phyloP scores from a whole-genome alignment of 495 filamentous ascomycete genomes.

The Neurospora sp. region DNA sequence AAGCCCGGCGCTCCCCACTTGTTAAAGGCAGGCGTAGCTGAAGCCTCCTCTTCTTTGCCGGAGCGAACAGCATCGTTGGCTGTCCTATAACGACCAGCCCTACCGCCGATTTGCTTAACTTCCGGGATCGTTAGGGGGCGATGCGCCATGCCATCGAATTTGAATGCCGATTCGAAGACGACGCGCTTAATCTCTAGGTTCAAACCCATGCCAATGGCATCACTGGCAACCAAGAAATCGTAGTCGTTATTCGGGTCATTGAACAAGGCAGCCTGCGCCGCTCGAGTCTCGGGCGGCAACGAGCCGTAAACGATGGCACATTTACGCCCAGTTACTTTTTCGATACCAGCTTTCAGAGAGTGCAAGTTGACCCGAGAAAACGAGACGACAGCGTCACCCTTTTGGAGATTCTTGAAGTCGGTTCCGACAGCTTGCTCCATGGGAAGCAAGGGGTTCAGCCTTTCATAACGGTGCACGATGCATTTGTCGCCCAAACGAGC shows the following conservation, averaged over 20 bases:
- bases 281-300: slow-evolving; percentile 84
- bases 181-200: slow-evolving; percentile 90
- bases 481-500: slow-evolving; percentile 73
- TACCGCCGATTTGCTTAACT: slow-evolving; percentile 89
- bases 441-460: slow-evolving; percentile 66
- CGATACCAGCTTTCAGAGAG: slow-evolving; percentile 66
- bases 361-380: slow-evolving; percentile 81
- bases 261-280: slow-evolving; percentile 82
- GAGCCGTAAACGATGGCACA: slow-evolving; percentile 91
- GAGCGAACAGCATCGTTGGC: slow-evolving; percentile 41
- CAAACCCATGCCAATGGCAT: slow-evolving; percentile 95
- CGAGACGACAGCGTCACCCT: slow-evolving; percentile 81
- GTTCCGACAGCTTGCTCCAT: slow-evolving; percentile 51
- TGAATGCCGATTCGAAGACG: slow-evolving; percentile 70
- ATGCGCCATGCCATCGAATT: slow-evolving; percentile 45
- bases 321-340: slow-evolving; percentile 59
- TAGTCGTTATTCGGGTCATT: slow-evolving; percentile 93
- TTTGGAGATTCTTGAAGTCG: slow-evolving; percentile 55
- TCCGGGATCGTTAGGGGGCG: slow-evolving; percentile 56
- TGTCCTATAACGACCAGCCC: slow-evolving; percentile 80
- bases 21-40: slow-evolving; percentile 28
- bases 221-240: slow-evolving; percentile 85
- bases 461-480: slow-evolving; percentile 67
- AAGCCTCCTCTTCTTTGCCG: slow-evolving; percentile 3
- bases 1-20: slow-evolving; percentile 44